phyloP scores from a whole-genome alignment of 768 basidiomycete species.

The Cystobasidium ongulense region DNA sequence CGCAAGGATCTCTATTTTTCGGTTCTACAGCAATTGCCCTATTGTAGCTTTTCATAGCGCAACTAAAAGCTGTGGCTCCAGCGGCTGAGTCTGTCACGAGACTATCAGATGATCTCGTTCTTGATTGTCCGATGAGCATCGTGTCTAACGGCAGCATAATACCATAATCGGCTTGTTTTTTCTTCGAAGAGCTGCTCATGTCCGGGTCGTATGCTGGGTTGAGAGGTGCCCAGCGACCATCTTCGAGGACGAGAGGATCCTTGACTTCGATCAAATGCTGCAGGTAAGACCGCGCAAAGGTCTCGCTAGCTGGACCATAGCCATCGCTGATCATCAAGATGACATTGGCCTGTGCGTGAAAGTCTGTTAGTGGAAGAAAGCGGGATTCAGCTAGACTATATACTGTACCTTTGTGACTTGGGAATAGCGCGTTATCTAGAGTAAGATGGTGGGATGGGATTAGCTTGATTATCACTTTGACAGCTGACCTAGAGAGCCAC shows the following conservation, averaged over 20 bases:
- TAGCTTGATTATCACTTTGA: not conserved
- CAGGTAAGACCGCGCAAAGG: conserved; percentile 28
- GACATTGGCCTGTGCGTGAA: conserved; percentile 29
- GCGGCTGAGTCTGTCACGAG: conserved; percentile 42
- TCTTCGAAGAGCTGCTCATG: conserved; percentile 11
- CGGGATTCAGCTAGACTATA: too few species aligned
- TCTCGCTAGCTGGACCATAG: conserved; percentile 32
- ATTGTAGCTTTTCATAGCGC: conserved; percentile 42
- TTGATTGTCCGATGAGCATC: conserved; percentile 39
- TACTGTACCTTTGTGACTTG: conserved; percentile 17
- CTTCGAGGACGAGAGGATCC: not conserved
- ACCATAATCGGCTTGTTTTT: conserved; percentile 10
- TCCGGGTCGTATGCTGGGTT: conserved; percentile 24
- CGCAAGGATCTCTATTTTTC: conserved; percentile 30
- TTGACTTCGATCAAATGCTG: conserved; percentile 19
- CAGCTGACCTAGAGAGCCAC: not conserved
- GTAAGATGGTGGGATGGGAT: not conserved
- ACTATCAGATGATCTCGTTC: conserved; percentile 31
- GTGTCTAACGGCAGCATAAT: conserved; percentile 37
- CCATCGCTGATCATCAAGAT: conserved; percentile 34
- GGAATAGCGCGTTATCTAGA: conserved; percentile 4
- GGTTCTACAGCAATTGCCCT: conserved; percentile 39
- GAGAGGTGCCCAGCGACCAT: conserved; percentile 25
- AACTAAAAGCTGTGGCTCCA: conserved; percentile 42
- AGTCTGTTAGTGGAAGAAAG: too few species aligned